A percentile compares a stretch with the other conserved stretches of the same genome.
Evolutionary conservation across 2,329 filamentous ascomycete genomes (phyloP).

Genomic region (Diaporthe longicolla): DNA sequence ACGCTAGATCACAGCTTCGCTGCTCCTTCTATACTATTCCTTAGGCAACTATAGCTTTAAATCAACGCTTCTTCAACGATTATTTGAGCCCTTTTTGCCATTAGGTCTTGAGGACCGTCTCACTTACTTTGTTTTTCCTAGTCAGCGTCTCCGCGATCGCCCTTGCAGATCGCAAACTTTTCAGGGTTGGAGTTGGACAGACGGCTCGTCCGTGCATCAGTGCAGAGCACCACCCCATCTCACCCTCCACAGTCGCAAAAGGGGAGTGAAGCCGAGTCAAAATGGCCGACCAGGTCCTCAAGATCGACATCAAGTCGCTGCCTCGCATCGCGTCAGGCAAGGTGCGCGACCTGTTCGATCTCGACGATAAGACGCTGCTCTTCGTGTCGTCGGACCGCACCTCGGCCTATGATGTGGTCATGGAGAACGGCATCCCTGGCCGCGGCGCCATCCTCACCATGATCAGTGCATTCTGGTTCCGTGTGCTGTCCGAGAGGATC

Average conservation of each 20-base stretch:
- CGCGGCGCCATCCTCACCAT: conserved; percentile 68
- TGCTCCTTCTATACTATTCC: no score
- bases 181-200: conserved; percentile 32
- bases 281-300: conserved; percentile 42
- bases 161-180: conserved; percentile 40
- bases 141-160: conserved; percentile 40
- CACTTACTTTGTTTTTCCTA: no score
- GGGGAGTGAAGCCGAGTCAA: neutral
- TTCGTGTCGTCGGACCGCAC: conserved; percentile 70
- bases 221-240: neutral
- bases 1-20: no score
- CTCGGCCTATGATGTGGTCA: conserved; percentile 94
- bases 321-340: conserved; percentile 51
- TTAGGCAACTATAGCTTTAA: no score
- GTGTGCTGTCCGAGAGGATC: conserved; percentile 59
- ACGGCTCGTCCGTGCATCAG: no score
- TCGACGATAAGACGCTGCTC: conserved; percentile 50
- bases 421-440: conserved; percentile 75
- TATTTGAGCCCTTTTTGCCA: no score
- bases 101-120: no score
- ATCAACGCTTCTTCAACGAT: no score
- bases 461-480: conserved; percentile 68
- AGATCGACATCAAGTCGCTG: conserved; percentile 50
- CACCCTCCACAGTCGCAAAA: neutral
- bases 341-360: conserved; percentile 49